Evolutionary conservation across 768 basidiomycete genomes (phyloP).

Genomic region (Podaxis rugospora): DNA sequence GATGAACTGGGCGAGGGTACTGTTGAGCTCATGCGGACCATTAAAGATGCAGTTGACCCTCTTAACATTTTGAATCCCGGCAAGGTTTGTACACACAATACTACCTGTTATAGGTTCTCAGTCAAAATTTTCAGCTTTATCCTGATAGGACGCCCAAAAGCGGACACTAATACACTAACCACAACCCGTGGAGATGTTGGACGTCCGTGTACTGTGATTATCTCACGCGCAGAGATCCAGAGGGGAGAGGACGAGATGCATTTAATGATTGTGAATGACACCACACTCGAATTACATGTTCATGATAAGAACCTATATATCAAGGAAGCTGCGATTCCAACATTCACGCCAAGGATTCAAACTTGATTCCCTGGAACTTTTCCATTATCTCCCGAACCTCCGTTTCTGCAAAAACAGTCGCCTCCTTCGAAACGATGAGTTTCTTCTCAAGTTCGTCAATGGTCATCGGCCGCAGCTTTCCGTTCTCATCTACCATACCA

Average conservation of each 20-base stretch:
- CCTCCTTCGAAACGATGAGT: conserved; percentile 64
- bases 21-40: conserved; percentile 78
- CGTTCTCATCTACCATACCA: conserved; percentile 48
- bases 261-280: too few species aligned
- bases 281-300: too few species aligned
- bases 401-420: conserved; percentile 65
- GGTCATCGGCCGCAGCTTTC: conserved; percentile 48
- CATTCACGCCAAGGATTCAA: background rate
- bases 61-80: conserved; percentile 83
- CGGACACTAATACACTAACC: background rate
- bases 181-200: background rate
- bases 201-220: background rate
- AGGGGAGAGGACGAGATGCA: too few species aligned
- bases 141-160: conserved; percentile 21
- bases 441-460: conserved; percentile 75
- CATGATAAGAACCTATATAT: background rate
- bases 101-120: conserved; percentile 11
- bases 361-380: conserved; percentile 48
- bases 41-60: conserved; percentile 80
- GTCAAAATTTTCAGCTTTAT: conserved; percentile 24
- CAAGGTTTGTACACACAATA: conserved; percentile 38
- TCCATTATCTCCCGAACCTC: conserved; percentile 76
- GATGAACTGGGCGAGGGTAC: conserved; percentile 84
- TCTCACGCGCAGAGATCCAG: background rate
- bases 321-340: background rate